Percentiles rank a stretch among this genome's conserved stretches.
phyloP scores from a whole-genome alignment of 306 rosid genomes.

The Lathyrus sativus region DNA sequence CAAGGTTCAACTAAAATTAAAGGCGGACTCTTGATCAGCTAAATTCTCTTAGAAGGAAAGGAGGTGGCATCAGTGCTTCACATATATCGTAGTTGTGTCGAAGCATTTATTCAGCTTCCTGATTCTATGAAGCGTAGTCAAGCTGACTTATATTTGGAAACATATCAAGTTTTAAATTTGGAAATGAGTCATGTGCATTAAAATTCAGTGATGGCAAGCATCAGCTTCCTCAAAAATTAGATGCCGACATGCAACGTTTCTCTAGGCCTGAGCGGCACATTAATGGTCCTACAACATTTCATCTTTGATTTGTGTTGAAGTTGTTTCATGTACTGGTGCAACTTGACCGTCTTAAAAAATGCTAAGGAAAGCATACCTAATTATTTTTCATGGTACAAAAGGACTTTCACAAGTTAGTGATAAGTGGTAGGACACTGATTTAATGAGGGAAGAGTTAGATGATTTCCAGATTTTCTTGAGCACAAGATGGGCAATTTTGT shows the following conservation, averaged over 20 bases:
- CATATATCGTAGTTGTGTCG: slow-evolving; percentile 94
- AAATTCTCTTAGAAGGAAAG: slow-evolving; percentile 89
- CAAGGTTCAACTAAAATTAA: too few species aligned
- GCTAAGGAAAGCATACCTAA: slow-evolving; percentile 99
- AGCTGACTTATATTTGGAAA: slow-evolving; percentile 93
- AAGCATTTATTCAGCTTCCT: slow-evolving; percentile 99
- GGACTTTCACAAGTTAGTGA: slow-evolving; percentile 98
- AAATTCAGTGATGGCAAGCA: slow-evolving; percentile 96
- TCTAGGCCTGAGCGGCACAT: slow-evolving; percentile 97
- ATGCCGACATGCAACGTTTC: slow-evolving; percentile 97
- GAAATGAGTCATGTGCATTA: slow-evolving; percentile 97
- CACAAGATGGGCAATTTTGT: slow-evolving; percentile 96
- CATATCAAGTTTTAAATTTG: slow-evolving; percentile 96
- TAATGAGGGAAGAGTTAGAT: slow-evolving; percentile 97
- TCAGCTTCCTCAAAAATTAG: slow-evolving; percentile 94
- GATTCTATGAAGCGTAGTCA: slow-evolving; percentile 99
- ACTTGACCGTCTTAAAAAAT: slow-evolving; percentile 97
- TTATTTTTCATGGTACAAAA: slow-evolving; percentile 97
- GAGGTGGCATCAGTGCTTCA: slow-evolving; percentile 94
- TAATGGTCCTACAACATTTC: slow-evolving; percentile 93
- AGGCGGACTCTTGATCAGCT: too few species aligned
- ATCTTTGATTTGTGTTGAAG: slow-evolving; percentile 91
- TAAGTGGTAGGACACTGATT: slow-evolving; percentile 97
- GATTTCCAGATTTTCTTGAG: slow-evolving; percentile 98
- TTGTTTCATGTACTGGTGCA: slow-evolving; percentile 92